Evolutionary conservation across 108 stramenopile species (phyloP), one percentile per base, ranked within the genome.

Genomic region (Seminavis robusta): DNA sequence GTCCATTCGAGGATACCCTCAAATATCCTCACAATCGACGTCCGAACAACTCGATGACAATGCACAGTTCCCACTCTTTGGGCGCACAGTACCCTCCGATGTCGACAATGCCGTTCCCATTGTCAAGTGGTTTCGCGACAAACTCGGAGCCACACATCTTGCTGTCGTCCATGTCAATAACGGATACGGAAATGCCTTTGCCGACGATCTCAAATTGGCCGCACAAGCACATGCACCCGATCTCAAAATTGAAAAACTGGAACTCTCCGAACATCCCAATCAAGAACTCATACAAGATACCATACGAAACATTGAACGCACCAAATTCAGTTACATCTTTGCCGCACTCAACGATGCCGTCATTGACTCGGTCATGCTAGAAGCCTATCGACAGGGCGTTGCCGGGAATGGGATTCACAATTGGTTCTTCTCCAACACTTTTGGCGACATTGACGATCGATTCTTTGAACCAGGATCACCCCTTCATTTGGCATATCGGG

Each of bases 111-210:
- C 79, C 10, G 28, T 57, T 17, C 46, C 71, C 0, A 44, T 71
- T 27, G 45, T 72, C 7, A 10, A 38, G n/a, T 71, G 60, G 42
- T 47, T 72, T 16, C 25, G 27, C 1, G 24, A 49, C 19, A 33
- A 34, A n/a, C 42, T 68, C 30, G 29, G 52, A 21, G 31, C 73
- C 8, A 47, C 25, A 15, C 54, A 65, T 37, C 34, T 79, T 32
- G 79, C 69, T 9, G 62, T 84, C 2, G 32, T 81, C 1, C 47
- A 80, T 43, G 48, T 76, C 20, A 71, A 80, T 41, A 77, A 84
- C 37, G 25, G 77, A 13, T 84, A 74, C 48, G 83, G 83, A 1
- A 77, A 71, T 40, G 63, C 74, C 1, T 79, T 61, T 59, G 77
- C 67, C 15, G 25, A 58, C 3, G 83, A 67, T 11, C 37, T 81